Conservation (phyloP, 225 moss, liverwort and hornwort genomes). For the Bryoerythrophyllum caledonicum region DNA sequence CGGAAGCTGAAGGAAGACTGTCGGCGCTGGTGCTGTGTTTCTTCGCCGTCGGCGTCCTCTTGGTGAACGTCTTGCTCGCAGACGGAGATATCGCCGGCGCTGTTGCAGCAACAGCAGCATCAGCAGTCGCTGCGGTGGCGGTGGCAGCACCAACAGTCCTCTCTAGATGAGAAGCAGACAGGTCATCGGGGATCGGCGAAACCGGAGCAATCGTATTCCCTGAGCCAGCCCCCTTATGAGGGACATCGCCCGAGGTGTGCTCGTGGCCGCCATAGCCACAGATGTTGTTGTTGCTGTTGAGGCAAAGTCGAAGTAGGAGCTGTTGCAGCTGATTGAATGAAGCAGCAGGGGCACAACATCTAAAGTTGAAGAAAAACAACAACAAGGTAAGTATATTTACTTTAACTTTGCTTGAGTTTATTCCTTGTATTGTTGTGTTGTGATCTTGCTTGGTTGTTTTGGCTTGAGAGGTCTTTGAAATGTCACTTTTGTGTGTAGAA, state of each 20-base stretch:
- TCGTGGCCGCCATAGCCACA: constrained; percentile 43
- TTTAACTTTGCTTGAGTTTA: no score
- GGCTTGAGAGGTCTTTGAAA: constrained; percentile 8
- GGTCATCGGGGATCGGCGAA: background rate
- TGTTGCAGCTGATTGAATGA: background rate
- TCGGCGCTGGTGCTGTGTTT: no score
- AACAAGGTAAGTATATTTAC: background rate
- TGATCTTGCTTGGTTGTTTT: background rate
- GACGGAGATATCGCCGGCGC: background rate
- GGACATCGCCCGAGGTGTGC: constrained; percentile 2
- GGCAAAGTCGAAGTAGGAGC: background rate
- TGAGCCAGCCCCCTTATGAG: background rate
- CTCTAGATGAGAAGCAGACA: no score
- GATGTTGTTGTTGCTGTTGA: no score
- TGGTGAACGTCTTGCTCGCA: no score
- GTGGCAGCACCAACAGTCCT: background rate
- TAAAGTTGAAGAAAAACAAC: no score
- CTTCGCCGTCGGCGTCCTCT: no score
- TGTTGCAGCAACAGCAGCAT: background rate
- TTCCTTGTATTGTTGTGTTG: background rate
- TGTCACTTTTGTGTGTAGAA: background rate
- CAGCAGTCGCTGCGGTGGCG: background rate
- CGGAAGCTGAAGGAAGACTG: no score
- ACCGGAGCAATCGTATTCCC: constrained; percentile 7
- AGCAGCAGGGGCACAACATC: no score